Conservation (phyloP, 2,329 filamentous ascomycete genomes). For the Ophiostoma sp. region DNA sequence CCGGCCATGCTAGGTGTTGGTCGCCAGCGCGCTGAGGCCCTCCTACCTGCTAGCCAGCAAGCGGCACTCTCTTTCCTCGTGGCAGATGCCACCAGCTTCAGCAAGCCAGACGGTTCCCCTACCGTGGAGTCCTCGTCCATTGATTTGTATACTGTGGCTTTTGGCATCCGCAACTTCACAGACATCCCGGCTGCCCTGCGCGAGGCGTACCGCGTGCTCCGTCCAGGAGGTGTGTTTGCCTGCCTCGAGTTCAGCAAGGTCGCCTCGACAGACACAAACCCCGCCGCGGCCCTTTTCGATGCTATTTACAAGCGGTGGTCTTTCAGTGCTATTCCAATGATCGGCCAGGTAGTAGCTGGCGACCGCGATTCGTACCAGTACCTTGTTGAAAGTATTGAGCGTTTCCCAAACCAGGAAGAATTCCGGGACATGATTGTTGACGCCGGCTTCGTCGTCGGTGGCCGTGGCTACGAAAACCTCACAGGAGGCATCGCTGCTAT, state of each 20-base stretch:
- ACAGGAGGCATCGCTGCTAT: constrained; percentile 91
- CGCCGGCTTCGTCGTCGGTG: constrained; percentile 80
- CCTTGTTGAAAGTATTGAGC: constrained; percentile 94
- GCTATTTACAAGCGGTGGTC: constrained; percentile 92
- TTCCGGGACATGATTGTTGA: constrained; percentile 78
- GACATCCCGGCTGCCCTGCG: constrained; percentile 76
- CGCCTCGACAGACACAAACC: constrained; percentile 39
- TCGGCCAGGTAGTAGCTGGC: constrained; percentile 89
- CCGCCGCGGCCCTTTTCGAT: constrained; percentile 70
- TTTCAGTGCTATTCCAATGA: constrained; percentile 87
- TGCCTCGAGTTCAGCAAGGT: constrained; percentile 90
- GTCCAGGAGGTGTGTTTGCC: constrained; percentile 91
- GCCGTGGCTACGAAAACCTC: constrained; percentile 79
- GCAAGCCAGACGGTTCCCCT: constrained; percentile 33
- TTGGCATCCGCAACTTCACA: constrained; percentile 96
- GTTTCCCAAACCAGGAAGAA: constrained; percentile 78
- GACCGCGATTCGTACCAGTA: constrained; percentile 98
- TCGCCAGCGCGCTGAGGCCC: constrained; percentile 62
- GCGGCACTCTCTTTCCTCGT: constrained; percentile 68
- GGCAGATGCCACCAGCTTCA: constrained; percentile 78
- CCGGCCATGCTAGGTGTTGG: constrained; percentile 89
- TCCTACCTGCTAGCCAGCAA: constrained; percentile 51
- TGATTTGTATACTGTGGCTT: constrained; percentile 95
- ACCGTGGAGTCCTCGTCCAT: constrained; percentile 64
- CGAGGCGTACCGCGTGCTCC: constrained; percentile 82